Conservation (phyloP, 345 rosid genomes). For the Salix exigua region DNA sequence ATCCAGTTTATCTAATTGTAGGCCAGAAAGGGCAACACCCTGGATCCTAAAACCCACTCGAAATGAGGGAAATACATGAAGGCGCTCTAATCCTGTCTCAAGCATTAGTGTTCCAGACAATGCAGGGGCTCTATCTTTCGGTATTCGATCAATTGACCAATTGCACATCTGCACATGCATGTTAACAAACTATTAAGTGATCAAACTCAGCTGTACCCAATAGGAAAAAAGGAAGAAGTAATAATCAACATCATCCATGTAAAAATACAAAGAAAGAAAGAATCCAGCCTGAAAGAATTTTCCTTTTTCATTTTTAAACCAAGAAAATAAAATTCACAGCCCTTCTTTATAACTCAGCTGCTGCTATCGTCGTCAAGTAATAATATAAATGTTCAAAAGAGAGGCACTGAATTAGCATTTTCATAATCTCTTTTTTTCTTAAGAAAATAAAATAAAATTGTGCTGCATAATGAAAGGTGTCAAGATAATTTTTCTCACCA, state of each 20-base stretch:
- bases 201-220: neutral
- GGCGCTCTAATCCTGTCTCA: slow-evolving; percentile 57
- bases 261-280: neutral
- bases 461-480: neutral
- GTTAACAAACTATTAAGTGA: neutral
- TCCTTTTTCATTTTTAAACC: neutral
- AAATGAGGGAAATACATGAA: slow-evolving; percentile 74
- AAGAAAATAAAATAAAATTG: neutral
- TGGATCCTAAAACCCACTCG: slow-evolving; percentile 74
- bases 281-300: neutral
- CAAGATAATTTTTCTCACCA: neutral
- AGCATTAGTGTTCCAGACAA: slow-evolving; percentile 65
- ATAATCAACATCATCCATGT: neutral
- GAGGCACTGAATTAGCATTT: neutral
- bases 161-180: slow-evolving; percentile 55
- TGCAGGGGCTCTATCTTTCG: slow-evolving; percentile 77
- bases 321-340: neutral
- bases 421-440: too few relatives aligned
- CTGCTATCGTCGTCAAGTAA: neutral
- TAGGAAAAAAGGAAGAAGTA: too few relatives aligned
- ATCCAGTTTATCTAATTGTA: slow-evolving; percentile 76
- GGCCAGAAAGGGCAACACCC: slow-evolving; percentile 86
- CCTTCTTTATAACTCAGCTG: neutral
- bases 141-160: slow-evolving; percentile 85
- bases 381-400: neutral